Evolutionary conservation across 2,329 filamentous ascomycete species (phyloP), one percentile per base, ranked within the genome.

Genomic region (Fusarium transvaalense): DNA sequence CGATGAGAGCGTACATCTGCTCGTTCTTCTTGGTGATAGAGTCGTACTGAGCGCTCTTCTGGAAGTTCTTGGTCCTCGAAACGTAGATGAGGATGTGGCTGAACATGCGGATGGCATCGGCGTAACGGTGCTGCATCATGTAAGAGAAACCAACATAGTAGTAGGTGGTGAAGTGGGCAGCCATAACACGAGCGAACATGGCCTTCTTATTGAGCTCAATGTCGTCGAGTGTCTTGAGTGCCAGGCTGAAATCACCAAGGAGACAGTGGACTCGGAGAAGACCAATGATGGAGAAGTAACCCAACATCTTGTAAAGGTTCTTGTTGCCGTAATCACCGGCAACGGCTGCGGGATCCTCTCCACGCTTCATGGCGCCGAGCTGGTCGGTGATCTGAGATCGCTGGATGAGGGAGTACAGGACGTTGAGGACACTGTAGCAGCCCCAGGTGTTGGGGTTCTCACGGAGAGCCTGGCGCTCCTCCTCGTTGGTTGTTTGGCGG

Each of bases 81-180:
- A 99, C 94, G 84, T 98, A 99, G 83, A 99, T 92, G 76, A 99
- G 90, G 82, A 99, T 99, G 88, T 99, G 96, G 87, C 93, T 97
- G 90, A 99, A 99, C 91, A 97, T 97, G 87, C 95, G 94, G 84
- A 99, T 97, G 81, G 96, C 96, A 82, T 99, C 96, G 82, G 94
- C 93, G 81, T 99, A 99, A 79, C 96, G 93, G 84, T 96, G 94
- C 93, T 98, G 97, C 96, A 99, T 99, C 95, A 99, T 98, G 91
- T 99, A 99, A 74, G 93, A 97, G 89, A 99, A 99, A 74, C 96
- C 96, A 68, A 99, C 95, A 81, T 98, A 98, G 89, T 99, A 99
- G 89, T 98, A 99, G 71, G 96, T 99, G 74, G 95, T 97, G 85
- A 98, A 98, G 86, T 99, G 96, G 61, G 96, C 96, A 56, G 96